phyloP scores from a whole-genome alignment of 2,329 filamentous ascomycete genomes.

The Scleromitrula shiraiana region DNA sequence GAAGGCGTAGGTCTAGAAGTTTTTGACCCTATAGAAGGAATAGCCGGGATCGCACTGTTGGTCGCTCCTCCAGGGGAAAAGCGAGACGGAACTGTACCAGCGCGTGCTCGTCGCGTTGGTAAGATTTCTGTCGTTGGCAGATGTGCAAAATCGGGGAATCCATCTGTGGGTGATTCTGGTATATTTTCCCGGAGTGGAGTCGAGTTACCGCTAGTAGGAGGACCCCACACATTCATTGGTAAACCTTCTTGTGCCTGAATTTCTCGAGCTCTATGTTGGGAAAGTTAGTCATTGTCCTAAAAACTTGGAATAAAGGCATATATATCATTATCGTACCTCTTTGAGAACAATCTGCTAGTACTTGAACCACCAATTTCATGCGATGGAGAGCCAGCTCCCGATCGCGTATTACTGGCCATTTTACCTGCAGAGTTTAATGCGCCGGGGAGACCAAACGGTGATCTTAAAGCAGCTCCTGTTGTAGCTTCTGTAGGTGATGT shows the following conservation, averaged over 20 bases:
- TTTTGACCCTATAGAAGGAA: conserved; percentile 57
- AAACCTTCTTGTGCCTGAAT: conserved; percentile 96
- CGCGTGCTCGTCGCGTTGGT: conserved; percentile 69
- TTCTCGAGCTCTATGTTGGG: conserved; percentile 66
- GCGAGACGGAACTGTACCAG: conserved; percentile 91
- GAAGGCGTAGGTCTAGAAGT: conserved; percentile 80
- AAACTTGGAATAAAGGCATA: not conserved
- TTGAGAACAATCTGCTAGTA: conserved; percentile 69
- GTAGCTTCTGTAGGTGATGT: conserved; percentile 74
- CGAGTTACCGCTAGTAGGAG: conserved; percentile 91
- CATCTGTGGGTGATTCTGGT: conserved; percentile 91
- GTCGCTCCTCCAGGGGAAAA: conserved; percentile 71
- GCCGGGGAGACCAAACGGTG: conserved; percentile 63
- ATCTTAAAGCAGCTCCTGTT: conserved; percentile 53
- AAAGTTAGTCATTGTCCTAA: not conserved
- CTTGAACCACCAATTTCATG: conserved; percentile 61
- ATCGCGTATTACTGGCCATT: conserved; percentile 56
- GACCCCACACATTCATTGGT: conserved; percentile 73
- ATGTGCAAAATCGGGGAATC: conserved; percentile 82
- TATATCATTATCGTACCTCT: conserved; percentile 58
- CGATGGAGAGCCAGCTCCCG: conserved; percentile 91
- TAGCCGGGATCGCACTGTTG: conserved; percentile 37
- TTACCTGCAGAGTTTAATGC: conserved; percentile 51
- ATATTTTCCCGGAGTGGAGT: conserved; percentile 96
- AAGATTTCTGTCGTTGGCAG: conserved; percentile 58